phyloP scores from a whole-genome alignment of 139 green algal species.

The Chlorella sorokiniana region DNA sequence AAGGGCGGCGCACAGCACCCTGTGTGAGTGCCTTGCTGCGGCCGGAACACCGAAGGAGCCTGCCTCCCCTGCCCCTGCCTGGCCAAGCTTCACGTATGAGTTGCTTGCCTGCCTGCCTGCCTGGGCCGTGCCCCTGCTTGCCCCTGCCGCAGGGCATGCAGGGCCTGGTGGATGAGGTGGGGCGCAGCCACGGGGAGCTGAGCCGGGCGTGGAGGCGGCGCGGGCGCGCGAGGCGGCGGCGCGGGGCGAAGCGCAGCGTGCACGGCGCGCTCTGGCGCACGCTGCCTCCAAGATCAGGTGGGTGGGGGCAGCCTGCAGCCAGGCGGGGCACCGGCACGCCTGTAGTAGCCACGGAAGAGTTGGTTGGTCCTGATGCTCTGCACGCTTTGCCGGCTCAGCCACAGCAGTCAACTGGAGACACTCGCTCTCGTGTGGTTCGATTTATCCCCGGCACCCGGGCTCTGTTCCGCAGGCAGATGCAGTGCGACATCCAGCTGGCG shows the following conservation, averaged over 20 bases:
- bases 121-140: background rate
- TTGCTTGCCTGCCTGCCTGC: background rate
- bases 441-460: background rate
- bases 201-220: background rate
- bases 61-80: too few species aligned
- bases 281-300: constrained; percentile 41
- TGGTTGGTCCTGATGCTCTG: background rate
- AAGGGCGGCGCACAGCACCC: too few species aligned
- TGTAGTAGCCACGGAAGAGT: background rate
- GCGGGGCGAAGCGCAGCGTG: constrained; percentile 56
- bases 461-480: constrained; percentile 38
- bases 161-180: background rate
- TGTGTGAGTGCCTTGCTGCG: too few species aligned
- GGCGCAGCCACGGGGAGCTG: background rate
- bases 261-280: constrained; percentile 38
- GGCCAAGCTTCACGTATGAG: too few species aligned
- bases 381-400: too few species aligned
- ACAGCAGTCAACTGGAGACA: too few species aligned
- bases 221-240: constrained; percentile 50
- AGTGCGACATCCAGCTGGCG: constrained; percentile 29
- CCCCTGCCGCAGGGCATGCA: constrained; percentile 6
- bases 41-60: too few species aligned
- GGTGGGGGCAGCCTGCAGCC: background rate
- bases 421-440: too few species aligned
- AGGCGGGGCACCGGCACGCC: too few species aligned